phyloP scores from a whole-genome alignment of 345 rosid species.

The Firmiana major region DNA sequence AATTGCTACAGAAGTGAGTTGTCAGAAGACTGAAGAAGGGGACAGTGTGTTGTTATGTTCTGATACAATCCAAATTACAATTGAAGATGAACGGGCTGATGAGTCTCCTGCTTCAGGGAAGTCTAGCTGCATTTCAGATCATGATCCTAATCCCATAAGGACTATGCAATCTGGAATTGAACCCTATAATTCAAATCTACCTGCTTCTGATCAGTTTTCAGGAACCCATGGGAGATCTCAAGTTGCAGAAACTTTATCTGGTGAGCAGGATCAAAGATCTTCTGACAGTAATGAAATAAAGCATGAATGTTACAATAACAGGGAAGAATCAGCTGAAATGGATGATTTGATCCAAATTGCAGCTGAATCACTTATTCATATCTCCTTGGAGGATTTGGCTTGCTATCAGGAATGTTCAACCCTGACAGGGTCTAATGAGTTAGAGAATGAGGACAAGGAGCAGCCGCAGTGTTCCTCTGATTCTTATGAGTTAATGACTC shows the following conservation, averaged over 20 bases:
- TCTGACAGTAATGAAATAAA: constrained; percentile 14
- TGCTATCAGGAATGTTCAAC: constrained; percentile 18
- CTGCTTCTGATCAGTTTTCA: constrained; percentile 15
- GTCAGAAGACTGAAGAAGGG: constrained; percentile 28
- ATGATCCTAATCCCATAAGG: constrained; percentile 31
- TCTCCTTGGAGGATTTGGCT: constrained; percentile 31
- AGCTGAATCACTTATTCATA: constrained; percentile 54
- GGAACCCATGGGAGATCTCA: constrained; percentile 17
- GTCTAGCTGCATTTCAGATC: constrained; percentile 31
- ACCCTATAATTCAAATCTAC: constrained; percentile 3
- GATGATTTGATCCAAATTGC: constrained; percentile 42
- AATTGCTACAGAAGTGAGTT: constrained; percentile 6
- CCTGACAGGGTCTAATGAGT: constrained; percentile 23
- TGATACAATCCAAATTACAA: constrained; percentile 14
- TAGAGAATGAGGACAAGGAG: constrained; percentile 22
- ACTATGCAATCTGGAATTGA: constrained; percentile 13
- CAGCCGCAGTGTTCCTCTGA: constrained; percentile 44
- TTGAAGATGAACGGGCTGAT: constrained; percentile 15
- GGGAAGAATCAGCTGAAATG: constrained; percentile 29
- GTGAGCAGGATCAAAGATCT: constrained; percentile 25
- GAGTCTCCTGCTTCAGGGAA: constrained; percentile 30
- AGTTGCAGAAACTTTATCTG: constrained; percentile 10
- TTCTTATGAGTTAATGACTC: constrained; percentile 51
- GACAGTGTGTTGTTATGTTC: constrained; percentile 9
- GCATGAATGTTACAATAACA: constrained; percentile 7